A percentile compares a stretch with the other conserved stretches of the same genome.
Evolutionary conservation across 2,329 filamentous ascomycete genomes (phyloP).

Genomic region (Talaromyces rugulosus): DNA sequence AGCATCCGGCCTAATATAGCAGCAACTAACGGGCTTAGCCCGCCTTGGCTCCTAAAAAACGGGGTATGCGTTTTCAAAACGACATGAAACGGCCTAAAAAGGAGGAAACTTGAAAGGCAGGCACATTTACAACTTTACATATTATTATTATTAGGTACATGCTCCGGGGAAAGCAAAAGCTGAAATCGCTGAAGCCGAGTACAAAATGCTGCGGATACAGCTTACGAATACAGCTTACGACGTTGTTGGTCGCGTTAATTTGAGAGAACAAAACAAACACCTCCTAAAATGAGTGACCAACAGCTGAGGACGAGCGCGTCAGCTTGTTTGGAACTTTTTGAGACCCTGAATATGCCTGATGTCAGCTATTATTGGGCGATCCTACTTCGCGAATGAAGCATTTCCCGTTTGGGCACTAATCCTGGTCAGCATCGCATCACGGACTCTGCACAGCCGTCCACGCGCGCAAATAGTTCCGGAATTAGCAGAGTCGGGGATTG

Average conservation of each 20-base stretch:
- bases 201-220: background rate
- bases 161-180: background rate
- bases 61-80: too few relatives aligned
- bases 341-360: background rate
- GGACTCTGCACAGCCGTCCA: background rate
- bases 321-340: background rate
- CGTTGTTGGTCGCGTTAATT: too few relatives aligned
- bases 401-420: background rate
- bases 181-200: background rate
- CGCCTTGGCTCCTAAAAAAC: too few relatives aligned
- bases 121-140: too few relatives aligned
- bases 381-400: background rate
- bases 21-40: too few relatives aligned
- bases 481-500: background rate
- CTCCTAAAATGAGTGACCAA: background rate
- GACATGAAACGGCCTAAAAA: background rate
- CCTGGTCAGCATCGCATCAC: background rate
- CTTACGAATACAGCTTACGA: background rate
- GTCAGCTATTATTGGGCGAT: background rate
- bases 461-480: background rate
- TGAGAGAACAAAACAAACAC: too few relatives aligned
- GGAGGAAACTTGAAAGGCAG: too few relatives aligned
- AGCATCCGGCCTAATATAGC: background rate
- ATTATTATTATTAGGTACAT: background rate
- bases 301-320: background rate